phyloP scores from a whole-genome alignment of 2,329 filamentous ascomycete genomes.

The Mariannaea elegans region DNA sequence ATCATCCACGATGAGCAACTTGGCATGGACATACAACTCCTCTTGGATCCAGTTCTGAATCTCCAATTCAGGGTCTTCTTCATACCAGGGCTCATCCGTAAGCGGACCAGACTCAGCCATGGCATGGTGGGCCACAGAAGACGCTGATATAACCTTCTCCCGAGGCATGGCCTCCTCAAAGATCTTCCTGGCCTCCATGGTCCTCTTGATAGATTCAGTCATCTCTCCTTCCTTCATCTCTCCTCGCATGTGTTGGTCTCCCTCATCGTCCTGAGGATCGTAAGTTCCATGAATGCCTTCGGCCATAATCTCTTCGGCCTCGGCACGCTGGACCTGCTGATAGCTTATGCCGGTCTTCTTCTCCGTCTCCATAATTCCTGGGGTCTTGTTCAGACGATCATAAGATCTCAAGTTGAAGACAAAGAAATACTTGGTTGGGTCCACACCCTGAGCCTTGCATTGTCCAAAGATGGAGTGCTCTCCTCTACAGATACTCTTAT shows the following conservation, averaged over 20 bases:
- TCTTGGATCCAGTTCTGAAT: conserved; percentile 93
- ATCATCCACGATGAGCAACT: conserved; percentile 90
- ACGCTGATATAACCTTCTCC: conserved; percentile 48
- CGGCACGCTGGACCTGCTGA: conserved; percentile 84
- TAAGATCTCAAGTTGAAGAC: conserved; percentile 94
- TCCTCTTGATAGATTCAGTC: conserved; percentile 48
- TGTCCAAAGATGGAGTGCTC: conserved; percentile 90
- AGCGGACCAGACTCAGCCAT: conserved; percentile 73
- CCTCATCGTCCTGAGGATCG: conserved; percentile 54
- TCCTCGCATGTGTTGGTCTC: conserved; percentile 59
- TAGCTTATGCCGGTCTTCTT: conserved; percentile 85
- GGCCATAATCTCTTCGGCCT: conserved; percentile 89
- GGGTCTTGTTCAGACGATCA: conserved; percentile 88
- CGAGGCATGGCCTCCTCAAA: conserved; percentile 61
- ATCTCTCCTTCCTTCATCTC: conserved; percentile 47
- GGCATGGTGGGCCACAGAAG: conserved; percentile 76
- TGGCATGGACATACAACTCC: conserved; percentile 94
- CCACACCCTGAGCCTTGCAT: conserved; percentile 75
- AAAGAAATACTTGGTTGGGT: conserved; percentile 85
- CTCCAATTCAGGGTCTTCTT: conserved; percentile 74
- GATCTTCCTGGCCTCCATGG: conserved; percentile 57
- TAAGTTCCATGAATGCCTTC: conserved; percentile 71
- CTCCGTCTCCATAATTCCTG: conserved; percentile 77
- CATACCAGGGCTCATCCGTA: conserved; percentile 80
- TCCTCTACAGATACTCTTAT: conserved; percentile 92